These are phyloP conservation scores for Ilyonectria destructans DNA, from an alignment of 2,329 filamentous ascomycete genomes.

Conservation along the genomic window DNA sequence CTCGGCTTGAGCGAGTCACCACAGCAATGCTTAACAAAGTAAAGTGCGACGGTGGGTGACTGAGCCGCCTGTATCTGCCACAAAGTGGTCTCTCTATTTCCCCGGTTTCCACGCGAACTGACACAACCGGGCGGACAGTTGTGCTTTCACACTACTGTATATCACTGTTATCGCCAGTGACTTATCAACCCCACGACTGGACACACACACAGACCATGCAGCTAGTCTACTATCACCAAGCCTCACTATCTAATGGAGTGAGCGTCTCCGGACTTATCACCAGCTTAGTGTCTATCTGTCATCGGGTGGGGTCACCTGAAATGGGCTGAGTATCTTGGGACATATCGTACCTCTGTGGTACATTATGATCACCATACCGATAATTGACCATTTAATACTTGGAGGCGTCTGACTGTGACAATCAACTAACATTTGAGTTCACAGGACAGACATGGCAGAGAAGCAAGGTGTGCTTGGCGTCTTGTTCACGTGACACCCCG, in stretches of 20 bases:
- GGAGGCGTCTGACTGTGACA: slow-evolving; percentile 4
- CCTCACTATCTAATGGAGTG: slow-evolving; percentile 35
- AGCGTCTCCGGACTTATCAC: slow-evolving; percentile 32
- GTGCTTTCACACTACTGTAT: slow-evolving; percentile 19
- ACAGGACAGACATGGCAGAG: neutral
- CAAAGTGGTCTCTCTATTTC: slow-evolving; percentile 27
- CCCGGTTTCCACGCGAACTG: neutral
- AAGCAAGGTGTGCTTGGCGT: neutral
- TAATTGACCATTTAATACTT: slow-evolving; percentile 22
- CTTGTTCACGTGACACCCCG: slow-evolving; percentile 17
- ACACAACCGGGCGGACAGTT: slow-evolving; percentile 9
- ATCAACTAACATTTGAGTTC: slow-evolving; percentile 9
- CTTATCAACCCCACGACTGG: slow-evolving; percentile 41
- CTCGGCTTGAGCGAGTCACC: slow-evolving; percentile 37
- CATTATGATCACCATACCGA: slow-evolving; percentile 2
- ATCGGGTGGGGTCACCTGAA: slow-evolving; percentile 29
- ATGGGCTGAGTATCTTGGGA: slow-evolving; percentile 21
- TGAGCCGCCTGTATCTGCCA: slow-evolving; percentile 4
- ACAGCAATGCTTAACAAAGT: slow-evolving; percentile 17
- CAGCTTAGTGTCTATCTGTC: slow-evolving; percentile 30
- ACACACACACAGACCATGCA: slow-evolving; percentile 33
- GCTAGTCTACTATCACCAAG: slow-evolving; percentile 21
- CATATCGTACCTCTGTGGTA: slow-evolving; percentile 8
- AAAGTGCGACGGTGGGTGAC: slow-evolving; percentile 13
- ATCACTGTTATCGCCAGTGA: slow-evolving; percentile 25